Conservation (phyloP, 768 basidiomycete species). For the Suillus plorans region DNA sequence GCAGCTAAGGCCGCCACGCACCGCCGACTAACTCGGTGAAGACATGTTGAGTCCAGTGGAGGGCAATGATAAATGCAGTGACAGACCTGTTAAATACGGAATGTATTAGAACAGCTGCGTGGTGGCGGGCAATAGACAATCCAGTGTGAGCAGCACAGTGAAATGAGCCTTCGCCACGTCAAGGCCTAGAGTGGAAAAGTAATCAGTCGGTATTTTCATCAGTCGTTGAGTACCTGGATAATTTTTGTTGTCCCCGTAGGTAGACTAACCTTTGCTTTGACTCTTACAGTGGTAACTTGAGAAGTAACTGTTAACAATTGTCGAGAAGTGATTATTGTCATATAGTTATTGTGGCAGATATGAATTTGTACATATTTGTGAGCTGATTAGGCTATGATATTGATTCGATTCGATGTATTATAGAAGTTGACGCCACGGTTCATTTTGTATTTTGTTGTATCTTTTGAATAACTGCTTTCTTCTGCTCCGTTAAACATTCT, state of each 20-base stretch:
- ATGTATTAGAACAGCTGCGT: background rate
- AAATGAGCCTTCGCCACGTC: background rate
- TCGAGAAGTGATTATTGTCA: background rate
- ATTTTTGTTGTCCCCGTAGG: no score
- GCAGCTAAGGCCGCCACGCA: background rate
- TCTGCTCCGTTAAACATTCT: slow-evolving; percentile 1
- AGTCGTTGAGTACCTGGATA: no score
- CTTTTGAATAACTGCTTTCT: slow-evolving; percentile 4
- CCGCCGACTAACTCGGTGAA: background rate
- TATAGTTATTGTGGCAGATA: background rate
- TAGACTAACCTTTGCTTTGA: no score
- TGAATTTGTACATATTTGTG: background rate
- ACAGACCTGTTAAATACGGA: background rate
- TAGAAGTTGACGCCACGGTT: slow-evolving; percentile 2
- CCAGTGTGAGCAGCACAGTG: background rate
- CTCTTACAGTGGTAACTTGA: no score
- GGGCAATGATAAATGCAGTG: background rate
- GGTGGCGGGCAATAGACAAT: background rate
- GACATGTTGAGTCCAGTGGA: background rate
- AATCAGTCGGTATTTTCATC: no score
- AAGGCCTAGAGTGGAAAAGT: background rate
- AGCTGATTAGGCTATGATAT: background rate
- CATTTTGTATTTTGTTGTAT: slow-evolving; percentile 15
- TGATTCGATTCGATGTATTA: background rate
- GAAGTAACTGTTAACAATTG: background rate